These are phyloP conservation scores for Cladosporium velox DNA, from an alignment of 2,329 filamentous ascomycete species.

Conservation along the genomic window DNA sequence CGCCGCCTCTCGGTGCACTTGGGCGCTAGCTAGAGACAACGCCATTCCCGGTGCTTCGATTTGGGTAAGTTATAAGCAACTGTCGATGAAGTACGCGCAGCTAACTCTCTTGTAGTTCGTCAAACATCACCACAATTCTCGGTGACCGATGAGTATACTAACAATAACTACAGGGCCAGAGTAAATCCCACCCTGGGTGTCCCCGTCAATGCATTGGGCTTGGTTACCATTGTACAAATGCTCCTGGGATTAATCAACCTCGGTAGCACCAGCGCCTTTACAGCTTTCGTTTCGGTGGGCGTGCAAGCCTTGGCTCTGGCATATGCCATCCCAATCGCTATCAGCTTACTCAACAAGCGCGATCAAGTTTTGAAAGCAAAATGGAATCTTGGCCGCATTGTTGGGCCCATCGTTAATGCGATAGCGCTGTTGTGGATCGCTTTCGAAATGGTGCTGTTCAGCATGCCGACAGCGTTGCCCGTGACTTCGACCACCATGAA, in stretches of 20 bases:
- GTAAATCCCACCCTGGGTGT: conserved; percentile 42
- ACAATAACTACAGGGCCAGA: conserved; percentile 11
- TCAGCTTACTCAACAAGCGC: conserved; percentile 51
- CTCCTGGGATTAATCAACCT: conserved; percentile 54
- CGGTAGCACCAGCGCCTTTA: conserved; percentile 51
- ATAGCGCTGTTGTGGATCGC: conserved; percentile 33
- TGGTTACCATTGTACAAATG: conserved; percentile 51
- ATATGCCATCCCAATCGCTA: conserved; percentile 58
- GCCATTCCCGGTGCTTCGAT: conserved; percentile 46
- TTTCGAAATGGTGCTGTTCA: conserved; percentile 48
- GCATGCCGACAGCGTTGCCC: conserved; percentile 55
- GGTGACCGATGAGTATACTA: background rate
- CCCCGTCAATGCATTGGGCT: conserved; percentile 45
- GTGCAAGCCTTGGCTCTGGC: conserved; percentile 59
- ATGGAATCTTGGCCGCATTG: conserved; percentile 25
- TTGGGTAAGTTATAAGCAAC: conserved; percentile 30
- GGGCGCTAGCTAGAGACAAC: conserved; percentile 50
- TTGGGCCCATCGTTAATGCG: conserved; percentile 29
- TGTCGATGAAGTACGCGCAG: background rate
- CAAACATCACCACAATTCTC: background rate
- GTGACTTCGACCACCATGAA: conserved; percentile 58
- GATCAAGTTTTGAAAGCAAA: conserved; percentile 26
- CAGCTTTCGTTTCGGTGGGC: conserved; percentile 55
- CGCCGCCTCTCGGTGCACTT: conserved; percentile 51
- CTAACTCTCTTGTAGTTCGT: conserved; percentile 5